Base-by-base conservation (phyloP, 2,329 filamentous ascomycete species). In the Colletotrichum chrysophilum region DNA sequence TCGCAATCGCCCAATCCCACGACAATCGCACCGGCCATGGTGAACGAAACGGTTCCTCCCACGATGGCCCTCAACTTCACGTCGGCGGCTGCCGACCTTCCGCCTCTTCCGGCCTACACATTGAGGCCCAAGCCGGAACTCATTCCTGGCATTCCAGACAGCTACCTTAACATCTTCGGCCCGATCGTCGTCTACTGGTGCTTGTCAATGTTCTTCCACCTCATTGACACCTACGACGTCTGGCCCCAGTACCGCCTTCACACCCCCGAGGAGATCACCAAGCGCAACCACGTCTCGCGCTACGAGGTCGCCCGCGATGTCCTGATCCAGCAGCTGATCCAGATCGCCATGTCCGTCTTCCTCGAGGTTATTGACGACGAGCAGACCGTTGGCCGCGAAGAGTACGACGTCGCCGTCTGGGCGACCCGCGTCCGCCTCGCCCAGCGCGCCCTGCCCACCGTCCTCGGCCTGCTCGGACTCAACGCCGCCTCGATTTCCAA, bases 241-340 rank as follows among this genome's bases (percentile, higher is more conserved):
- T 98, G 96, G 84, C 93, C 96, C 21, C 92, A 97, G 81, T 98
- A 98, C 86, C 94, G 97, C 77, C 89, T 99, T 56, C 97, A 99
- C 86, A 98, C 97, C 0, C 97, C 97, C 16, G 96, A 95, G 68
- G 96, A 98, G 85, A 94, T 98, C 77, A 84, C 93, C 43, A 95
- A 95, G 84, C 92, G 96, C 80, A 98, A 98, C 85, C 95, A 95
- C 81, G 96, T 95, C 69, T 91, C 94, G 62, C 92, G 95, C 77
- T 95, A 91, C 86, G 94, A 98, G 81, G 96, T 98, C 5, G 92
- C 96, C 77, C 93, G 95, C 83, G 96, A 98, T 88, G 96, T 98
- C 79, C 87, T 98, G 71, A 83, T 98, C 74, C 96, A 99, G 86
- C 97, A 99, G 83, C 84, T 96, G 76, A 94, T 99, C 65, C 97